A percentile compares a stretch with the other conserved stretches of the same genome.
phyloP scores from a whole-genome alignment of 805 yeast genomes.

The Hanseniaspora vineae region DNA sequence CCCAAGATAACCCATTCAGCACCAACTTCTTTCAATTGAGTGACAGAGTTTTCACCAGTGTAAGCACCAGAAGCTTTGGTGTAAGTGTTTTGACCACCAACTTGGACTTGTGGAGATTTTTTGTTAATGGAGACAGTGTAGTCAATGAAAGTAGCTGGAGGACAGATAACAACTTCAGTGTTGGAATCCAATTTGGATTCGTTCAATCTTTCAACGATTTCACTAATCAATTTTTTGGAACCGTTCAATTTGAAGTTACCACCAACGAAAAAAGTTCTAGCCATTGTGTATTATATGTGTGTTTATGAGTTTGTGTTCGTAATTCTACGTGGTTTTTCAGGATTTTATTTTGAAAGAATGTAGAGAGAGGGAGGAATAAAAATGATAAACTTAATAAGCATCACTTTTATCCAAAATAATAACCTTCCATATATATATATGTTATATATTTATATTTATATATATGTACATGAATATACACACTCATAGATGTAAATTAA shows the following conservation, averaged over 20 bases:
- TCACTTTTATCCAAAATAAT: too few relatives aligned
- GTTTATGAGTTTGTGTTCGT: slow-evolving; percentile 4
- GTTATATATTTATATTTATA: too few relatives aligned
- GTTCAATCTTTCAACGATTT: slow-evolving; percentile 77
- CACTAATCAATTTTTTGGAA: slow-evolving; percentile 68
- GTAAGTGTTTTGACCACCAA: slow-evolving; percentile 88
- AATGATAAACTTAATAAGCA: too few relatives aligned
- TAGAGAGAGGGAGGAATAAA: neutral
- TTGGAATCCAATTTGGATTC: slow-evolving; percentile 57
- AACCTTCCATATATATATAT: too few relatives aligned
- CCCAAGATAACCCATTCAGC: slow-evolving; percentile 93
- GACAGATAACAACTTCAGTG: slow-evolving; percentile 90
- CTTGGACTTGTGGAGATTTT: slow-evolving; percentile 53
- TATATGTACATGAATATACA: too few relatives aligned
- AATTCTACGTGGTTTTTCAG: neutral
- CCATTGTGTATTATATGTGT: slow-evolving; percentile 27
- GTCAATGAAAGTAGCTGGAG: slow-evolving; percentile 87
- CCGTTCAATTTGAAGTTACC: slow-evolving; percentile 99
- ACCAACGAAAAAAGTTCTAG: slow-evolving; percentile 93
- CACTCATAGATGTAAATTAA: too few relatives aligned
- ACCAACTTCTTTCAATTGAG: slow-evolving; percentile 79
- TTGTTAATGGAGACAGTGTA: slow-evolving; percentile 58
- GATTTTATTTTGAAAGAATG: neutral
- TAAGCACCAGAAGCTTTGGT: slow-evolving; percentile 86
- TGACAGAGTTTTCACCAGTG: slow-evolving; percentile 94